Conservation (phyloP, 2,329 filamentous ascomycete genomes). For the Rutstroemia sp. region DNA sequence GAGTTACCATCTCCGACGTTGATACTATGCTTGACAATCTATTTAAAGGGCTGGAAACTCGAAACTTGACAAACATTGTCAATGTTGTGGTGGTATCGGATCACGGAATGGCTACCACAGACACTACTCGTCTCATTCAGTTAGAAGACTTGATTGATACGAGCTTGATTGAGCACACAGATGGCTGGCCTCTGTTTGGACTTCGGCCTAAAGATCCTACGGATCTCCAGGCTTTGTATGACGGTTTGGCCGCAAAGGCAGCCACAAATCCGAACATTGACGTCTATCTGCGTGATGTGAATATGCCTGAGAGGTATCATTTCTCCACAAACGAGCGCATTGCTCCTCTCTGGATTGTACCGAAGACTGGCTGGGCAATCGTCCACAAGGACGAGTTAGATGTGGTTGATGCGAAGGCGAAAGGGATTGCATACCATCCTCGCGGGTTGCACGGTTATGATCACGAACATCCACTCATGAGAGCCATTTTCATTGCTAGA, state of each 20-base stretch:
- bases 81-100: constrained; percentile 96
- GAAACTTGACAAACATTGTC: constrained; percentile 83
- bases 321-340: constrained; percentile 85
- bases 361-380: constrained; percentile 87
- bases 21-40: constrained; percentile 76
- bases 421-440: constrained; percentile 66
- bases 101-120: constrained; percentile 96
- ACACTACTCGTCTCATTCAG: constrained; percentile 72
- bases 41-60: constrained; percentile 65
- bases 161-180: constrained; percentile 69
- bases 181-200: constrained; percentile 92
- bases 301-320: constrained; percentile 91
- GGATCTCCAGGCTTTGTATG: constrained; percentile 62
- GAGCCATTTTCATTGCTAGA: constrained; percentile 87
- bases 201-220: constrained; percentile 67
- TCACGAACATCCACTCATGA: constrained; percentile 89
- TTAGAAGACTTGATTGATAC: constrained; percentile 83
- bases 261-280: constrained; percentile 64
- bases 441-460: constrained; percentile 91
- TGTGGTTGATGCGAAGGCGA: constrained; percentile 56
- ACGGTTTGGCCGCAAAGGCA: constrained; percentile 48
- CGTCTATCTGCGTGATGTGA: constrained; percentile 75
- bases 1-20: constrained; percentile 66
- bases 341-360: constrained; percentile 89
- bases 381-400: constrained; percentile 75